Conservation (phyloP, 2,329 filamentous ascomycete genomes). For the Domatiomyces globalis region DNA sequence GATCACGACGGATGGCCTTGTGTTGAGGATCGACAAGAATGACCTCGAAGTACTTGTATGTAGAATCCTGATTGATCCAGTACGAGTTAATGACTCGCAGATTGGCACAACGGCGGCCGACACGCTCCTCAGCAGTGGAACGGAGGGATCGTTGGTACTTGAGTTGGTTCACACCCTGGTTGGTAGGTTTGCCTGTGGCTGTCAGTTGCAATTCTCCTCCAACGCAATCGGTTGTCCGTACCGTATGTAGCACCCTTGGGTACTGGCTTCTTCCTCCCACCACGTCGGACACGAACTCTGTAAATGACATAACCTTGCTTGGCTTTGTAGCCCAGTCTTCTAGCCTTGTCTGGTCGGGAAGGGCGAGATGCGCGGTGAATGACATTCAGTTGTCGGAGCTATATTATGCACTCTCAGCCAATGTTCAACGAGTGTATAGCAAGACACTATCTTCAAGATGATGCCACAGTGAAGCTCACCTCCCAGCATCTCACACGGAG, state of each 20-base stretch:
- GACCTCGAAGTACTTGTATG: slow-evolving; percentile 99
- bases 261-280: slow-evolving; percentile 93
- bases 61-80: slow-evolving; percentile 99
- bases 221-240: slow-evolving; percentile 35
- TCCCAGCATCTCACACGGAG: slow-evolving; percentile 99
- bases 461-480: slow-evolving; percentile 39
- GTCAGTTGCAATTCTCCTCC: slow-evolving; percentile 1
- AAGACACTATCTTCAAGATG: slow-evolving; percentile 36
- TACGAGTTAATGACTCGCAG: slow-evolving; percentile 99
- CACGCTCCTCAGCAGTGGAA: slow-evolving; percentile 98
- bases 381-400: slow-evolving; percentile 99
- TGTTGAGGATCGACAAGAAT: slow-evolving; percentile 99
- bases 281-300: slow-evolving; percentile 93
- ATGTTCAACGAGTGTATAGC: slow-evolving; percentile 99
- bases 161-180: slow-evolving; percentile 99
- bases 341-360: slow-evolving; percentile 98
- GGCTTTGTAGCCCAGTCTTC: slow-evolving; percentile 99
- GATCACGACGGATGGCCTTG: slow-evolving; percentile 98
- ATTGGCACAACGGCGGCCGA: slow-evolving; percentile 97
- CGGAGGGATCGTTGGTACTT: slow-evolving; percentile 99
- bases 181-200: slow-evolving; percentile 88
- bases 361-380: slow-evolving; percentile 98
- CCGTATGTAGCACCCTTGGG: slow-evolving; percentile 98
- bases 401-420: slow-evolving; percentile 99
- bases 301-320: slow-evolving; percentile 99